Conservation (phyloP, 352 stramenopile species). For the Saprolegnia diclina region DNA sequence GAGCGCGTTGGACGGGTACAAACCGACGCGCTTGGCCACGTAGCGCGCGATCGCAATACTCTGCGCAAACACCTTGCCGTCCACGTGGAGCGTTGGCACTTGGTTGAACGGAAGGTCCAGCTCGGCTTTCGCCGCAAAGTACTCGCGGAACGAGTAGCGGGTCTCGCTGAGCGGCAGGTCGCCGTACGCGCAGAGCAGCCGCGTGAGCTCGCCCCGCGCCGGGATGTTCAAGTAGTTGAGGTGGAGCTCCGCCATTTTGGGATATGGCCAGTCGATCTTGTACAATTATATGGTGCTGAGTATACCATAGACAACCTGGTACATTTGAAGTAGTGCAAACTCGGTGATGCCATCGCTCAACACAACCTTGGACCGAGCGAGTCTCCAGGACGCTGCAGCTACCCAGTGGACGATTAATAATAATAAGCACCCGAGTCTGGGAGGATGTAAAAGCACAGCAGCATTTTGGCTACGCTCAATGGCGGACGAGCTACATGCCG, state of each 20-base stretch:
- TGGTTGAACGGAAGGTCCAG: slow-evolving; percentile 39
- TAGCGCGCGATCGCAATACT: slow-evolving; percentile 60
- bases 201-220: slow-evolving; percentile 52
- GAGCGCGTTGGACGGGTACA: slow-evolving; percentile 43
- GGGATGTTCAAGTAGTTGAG: slow-evolving; percentile 27
- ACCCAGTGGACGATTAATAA: no score
- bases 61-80: slow-evolving; percentile 44
- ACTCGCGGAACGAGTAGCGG: slow-evolving; percentile 41
- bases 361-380: no score
- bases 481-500: no score
- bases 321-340: no score
- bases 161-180: slow-evolving; percentile 58
- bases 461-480: no score
- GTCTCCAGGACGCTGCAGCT: no score
- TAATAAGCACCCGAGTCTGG: no score
- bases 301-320: no score
- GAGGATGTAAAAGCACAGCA: no score
- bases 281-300: no score
- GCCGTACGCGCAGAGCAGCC: slow-evolving; percentile 50
- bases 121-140: slow-evolving; percentile 31
- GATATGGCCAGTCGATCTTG: no score
- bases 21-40: slow-evolving; percentile 37
- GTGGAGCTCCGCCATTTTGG: slow-evolving; percentile 33
- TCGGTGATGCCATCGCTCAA: no score
- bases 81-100: slow-evolving; percentile 42